Base-by-base conservation (phyloP, 257 asterid genomes). In the Parsonsia alboflavescens region DNA sequence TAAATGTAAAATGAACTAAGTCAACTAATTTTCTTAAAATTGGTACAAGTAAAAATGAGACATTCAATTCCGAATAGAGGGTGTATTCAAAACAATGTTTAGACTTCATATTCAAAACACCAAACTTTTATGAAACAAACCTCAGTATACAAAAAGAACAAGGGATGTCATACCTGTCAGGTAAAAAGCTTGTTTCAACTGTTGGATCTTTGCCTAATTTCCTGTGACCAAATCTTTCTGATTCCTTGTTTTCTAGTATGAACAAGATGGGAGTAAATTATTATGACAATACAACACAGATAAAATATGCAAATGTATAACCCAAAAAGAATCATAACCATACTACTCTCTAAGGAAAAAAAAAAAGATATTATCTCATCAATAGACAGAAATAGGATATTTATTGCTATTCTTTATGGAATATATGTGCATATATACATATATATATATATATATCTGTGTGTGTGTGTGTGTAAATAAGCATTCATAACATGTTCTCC, bases 171-270 rank as follows among this genome's bases (percentile, higher is more conserved):
- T 79, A 94, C 98, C 98, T 94, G 84, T 92, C 99, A 4, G 99
- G 99, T 86, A 95, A 85, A 81, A 95, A 92, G 83, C 99, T 86
- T 69, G 99, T 95, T 84, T 95, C 99, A 2, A 95, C 99, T 13
- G 98, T 87, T 77, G 99, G 98, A 82, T 95, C 99, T 82, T 95
- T 95, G 72, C 96, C 96, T 75, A 92, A 88, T 75, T 84, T 92
- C 61, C 80, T 82, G 63, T 77, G 75, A 53, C 78, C 82, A 1
- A 44, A 76, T 77, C 81, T 82, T 66, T 85, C 89, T 39, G 84
- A 64, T 70, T 86, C 97, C 45, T 81, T 90, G 26, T 79, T 73
- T 67, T 85, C 97, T 86, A 72, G 74, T 36, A 57, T n/a, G 63
- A 71, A 79, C 44, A 76, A 74, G 62, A 81, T 77, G 49, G 49